Base-by-base conservation (phyloP, 2,329 filamentous ascomycete genomes). In the Furcasterigmium furcatum region DNA sequence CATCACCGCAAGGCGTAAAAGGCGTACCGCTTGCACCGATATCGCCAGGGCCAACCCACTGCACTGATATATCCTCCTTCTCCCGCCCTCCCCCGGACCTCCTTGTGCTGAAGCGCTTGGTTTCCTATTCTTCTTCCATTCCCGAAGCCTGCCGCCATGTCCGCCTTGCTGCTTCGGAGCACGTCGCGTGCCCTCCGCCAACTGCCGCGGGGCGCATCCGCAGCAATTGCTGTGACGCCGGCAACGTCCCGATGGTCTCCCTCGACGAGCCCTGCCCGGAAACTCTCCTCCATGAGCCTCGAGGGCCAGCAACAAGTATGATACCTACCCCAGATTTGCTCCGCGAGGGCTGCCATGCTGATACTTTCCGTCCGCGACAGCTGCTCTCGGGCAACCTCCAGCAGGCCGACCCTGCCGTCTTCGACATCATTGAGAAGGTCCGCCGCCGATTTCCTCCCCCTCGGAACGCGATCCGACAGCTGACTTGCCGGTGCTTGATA, bases 341-440 rank as follows among this genome's bases (percentile, higher is more conserved):
- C 22, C 27, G n/a, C n/a, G n/a, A 41, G 38, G 40, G 24, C 38
- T 36, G 22, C 16, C 35, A 35, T 16, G 42, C 47, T 55, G 48
- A 55, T 51, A 29, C 30, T 39, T 54, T 25, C 51, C 44, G 9
- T 36, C 20, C 10, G 13, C 35, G 36, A 34, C 55, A 96, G 91
- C 73, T 96, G 45, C 84, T 99, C 44, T 81, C 87, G 39, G 79
- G 87, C 46, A 77, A 87, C 62, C 79, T 99, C 43, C 78, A 91
- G 63, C 80, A 94, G 59, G 89, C 90, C 54, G 94, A 97, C 66
- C 89, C 92, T 38, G 76, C 84, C 41, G 86, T 97, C 54, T 95
- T 84, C 65, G 83, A 88, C 44, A 96, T 97, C 58, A 83, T 97
- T 56, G 87, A 95, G 67, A 92, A 91, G 79, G 91, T 95, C 70